Evolutionary conservation across 371 early-diverging fungal genomes (phyloP).

Genomic region (Dinochytrium kinnereticum): DNA sequence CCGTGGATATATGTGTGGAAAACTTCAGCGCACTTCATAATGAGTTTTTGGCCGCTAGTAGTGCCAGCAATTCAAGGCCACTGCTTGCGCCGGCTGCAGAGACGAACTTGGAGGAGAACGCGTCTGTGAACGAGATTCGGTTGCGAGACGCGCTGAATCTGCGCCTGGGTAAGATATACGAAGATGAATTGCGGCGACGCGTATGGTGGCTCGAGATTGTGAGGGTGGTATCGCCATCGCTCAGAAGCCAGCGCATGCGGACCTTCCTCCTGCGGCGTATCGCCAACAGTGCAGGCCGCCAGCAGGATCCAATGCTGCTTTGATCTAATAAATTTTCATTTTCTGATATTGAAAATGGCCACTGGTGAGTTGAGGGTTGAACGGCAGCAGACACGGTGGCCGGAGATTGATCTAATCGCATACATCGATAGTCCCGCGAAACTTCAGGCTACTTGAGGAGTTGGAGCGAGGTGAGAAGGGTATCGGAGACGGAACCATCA

Average conservation of each 20-base stretch:
- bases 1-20: background rate
- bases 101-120: background rate
- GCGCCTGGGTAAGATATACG: background rate
- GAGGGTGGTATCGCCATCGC: background rate
- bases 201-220: conserved; percentile 3
- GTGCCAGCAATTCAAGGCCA: background rate
- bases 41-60: background rate
- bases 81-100: background rate
- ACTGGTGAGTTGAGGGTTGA: conserved; percentile 16
- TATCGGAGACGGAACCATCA: conserved; percentile 91
- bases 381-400: no score
- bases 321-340: background rate
- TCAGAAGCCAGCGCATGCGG: background rate
- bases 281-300: background rate
- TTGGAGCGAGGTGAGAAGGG: conserved; percentile 98
- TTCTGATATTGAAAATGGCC: conserved; percentile 7
- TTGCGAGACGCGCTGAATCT: background rate
- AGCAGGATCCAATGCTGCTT: background rate
- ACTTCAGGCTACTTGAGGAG: conserved; percentile 95
- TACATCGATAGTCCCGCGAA: conserved; percentile 80
- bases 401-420: no score
- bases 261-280: background rate
- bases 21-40: background rate
- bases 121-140: background rate
- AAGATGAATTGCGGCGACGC: background rate